These are phyloP conservation scores for Lyophyllum decastes DNA, from an alignment of 768 basidiomycete species.

Conservation along the genomic window DNA sequence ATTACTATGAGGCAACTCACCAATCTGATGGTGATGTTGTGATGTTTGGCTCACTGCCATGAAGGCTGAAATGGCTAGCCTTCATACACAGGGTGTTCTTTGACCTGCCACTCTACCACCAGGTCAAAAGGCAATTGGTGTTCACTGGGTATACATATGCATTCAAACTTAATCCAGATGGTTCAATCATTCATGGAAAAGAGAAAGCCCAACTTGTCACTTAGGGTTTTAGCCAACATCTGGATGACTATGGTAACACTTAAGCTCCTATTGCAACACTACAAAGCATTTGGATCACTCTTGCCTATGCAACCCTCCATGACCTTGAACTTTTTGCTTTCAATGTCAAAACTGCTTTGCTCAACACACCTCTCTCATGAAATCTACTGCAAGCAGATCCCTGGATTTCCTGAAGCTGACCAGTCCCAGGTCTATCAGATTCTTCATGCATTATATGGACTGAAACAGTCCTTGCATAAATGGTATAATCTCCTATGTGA, in stretches of 20 bases:
- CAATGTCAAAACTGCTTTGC: slow-evolving; percentile 30
- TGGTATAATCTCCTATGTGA: slow-evolving; percentile 1
- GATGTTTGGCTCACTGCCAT: slow-evolving; percentile 29
- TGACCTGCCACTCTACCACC: slow-evolving; percentile 21
- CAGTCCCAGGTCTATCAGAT: slow-evolving; percentile 14
- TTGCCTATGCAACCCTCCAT: slow-evolving; percentile 24
- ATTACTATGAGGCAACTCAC: slow-evolving; percentile 17
- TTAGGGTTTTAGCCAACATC: slow-evolving; percentile 24
- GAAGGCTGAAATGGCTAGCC: slow-evolving; percentile 21
- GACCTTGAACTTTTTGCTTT: slow-evolving; percentile 25
- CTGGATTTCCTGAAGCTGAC: slow-evolving; percentile 17
- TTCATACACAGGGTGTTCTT: slow-evolving; percentile 27
- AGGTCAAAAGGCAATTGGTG: slow-evolving; percentile 27
- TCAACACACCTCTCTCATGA: slow-evolving; percentile 22
- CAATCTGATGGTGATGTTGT: slow-evolving; percentile 14
- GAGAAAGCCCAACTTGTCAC: slow-evolving; percentile 30
- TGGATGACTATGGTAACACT: slow-evolving; percentile 36
- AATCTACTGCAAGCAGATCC: no score
- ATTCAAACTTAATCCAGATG: no score
- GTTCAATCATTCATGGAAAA: slow-evolving; percentile 25
- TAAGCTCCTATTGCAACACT: slow-evolving; percentile 31
- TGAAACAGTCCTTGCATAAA: not conserved
- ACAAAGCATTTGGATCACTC: slow-evolving; percentile 19
- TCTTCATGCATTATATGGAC: slow-evolving; percentile 3
- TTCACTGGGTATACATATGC: slow-evolving; percentile 34